These are phyloP conservation scores for Endocalyx cinctus DNA, from an alignment of 2,329 filamentous ascomycete species.

Conservation along the genomic window DNA sequence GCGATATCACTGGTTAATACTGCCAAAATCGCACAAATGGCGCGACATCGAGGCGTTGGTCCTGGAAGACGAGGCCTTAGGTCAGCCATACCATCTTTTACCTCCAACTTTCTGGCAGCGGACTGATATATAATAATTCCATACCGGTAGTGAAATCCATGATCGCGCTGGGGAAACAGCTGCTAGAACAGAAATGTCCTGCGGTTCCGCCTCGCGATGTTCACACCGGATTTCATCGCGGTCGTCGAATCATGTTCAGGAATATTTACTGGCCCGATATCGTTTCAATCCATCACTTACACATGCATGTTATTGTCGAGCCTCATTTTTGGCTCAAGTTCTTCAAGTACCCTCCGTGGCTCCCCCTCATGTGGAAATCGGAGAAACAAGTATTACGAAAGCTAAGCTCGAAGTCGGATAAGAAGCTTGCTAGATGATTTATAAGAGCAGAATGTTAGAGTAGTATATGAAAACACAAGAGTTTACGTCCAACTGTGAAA, in stretches of 20 bases:
- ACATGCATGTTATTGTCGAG: conserved; percentile 14
- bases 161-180: conserved; percentile 2
- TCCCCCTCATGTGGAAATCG: conserved; percentile 18
- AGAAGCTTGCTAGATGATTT: too few relatives aligned
- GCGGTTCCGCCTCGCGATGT: neutral
- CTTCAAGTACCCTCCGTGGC: conserved; percentile 15
- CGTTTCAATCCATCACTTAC: conserved; percentile 15
- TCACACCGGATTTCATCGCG: conserved; percentile 13
- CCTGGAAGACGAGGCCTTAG: too few relatives aligned
- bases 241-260: conserved; percentile 9
- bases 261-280: conserved; percentile 13
- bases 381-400: conserved; percentile 6
- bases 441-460: too few relatives aligned
- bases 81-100: too few relatives aligned
- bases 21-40: conserved; percentile 3
- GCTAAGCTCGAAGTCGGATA: too few relatives aligned
- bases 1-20: conserved; percentile 6
- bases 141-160: conserved; percentile 6
- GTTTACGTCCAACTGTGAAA: too few relatives aligned
- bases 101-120: too few relatives aligned
- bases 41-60: conserved; percentile 9
- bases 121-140: too few relatives aligned
- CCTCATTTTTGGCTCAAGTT: conserved; percentile 7
- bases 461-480: too few relatives aligned
- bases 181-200: conserved; percentile 2